Base-by-base conservation (phyloP, 2,329 filamentous ascomycete species). In the Aspergillus texensis region DNA sequence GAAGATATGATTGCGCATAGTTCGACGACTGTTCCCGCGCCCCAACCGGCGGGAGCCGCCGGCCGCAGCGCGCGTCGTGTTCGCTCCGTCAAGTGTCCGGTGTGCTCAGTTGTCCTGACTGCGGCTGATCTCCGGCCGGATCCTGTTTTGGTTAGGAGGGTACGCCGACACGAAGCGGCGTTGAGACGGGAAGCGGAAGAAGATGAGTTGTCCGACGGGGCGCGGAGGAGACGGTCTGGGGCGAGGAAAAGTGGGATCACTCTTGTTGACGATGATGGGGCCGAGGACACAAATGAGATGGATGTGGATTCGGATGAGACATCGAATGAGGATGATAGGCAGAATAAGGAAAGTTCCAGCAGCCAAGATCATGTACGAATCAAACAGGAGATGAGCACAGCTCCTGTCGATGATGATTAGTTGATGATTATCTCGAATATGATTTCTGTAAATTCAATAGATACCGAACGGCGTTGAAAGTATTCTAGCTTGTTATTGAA, bases 1-100 rank as follows among this genome's bases (percentile, higher is more conserved):
- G 62, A 76, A 19, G 71, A 73, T 19, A 82, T 84, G 78, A 79
- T 85, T 39, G 57, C 61, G 0, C 69, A 69, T 12, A 80, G 77
- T 48, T 41, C 45, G 34, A 70, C 66, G 21, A 73, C 65, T n/a
- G 67, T 72, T 30, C 71, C 71, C 5, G 69, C 72, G 3, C 70
- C 71, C 0, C 65, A 65, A 1, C 57, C 58, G 21, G 69, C 67
- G 53, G 67, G 46, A 28, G 60, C 60, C 3, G 48, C 55, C n/a
- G 66, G 65, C 8, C 60, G 66, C 12, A 62, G 62, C 1, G 59
- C 67, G 8, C 63, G 66, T 6, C 71, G 74, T 4, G 60, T 73
- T 8, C 71, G 70, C 45, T 71, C 67, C 6, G 72, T 79, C 19
- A 75, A 78, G 50, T 82, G 80, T 55, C 80, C 81, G 0, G 79